phyloP scores from a whole-genome alignment of 371 early-diverging fungal genomes.

The Mucor indicus region DNA sequence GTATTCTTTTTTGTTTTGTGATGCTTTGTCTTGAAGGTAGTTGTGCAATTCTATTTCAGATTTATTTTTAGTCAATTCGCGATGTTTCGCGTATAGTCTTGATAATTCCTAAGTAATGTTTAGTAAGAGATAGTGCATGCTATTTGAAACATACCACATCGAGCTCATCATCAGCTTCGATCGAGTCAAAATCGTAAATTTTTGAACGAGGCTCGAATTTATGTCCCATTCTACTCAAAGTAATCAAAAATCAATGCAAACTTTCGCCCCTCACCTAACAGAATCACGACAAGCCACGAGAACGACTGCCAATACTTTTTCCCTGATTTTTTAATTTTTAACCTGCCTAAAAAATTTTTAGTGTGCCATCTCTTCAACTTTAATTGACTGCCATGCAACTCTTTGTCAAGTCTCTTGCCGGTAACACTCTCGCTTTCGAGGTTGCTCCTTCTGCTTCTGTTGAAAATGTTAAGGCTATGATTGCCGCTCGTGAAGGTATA shows the following conservation, averaged over 20 bases:
- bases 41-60: constrained; percentile 67
- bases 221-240: not conserved
- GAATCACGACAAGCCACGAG: too few species aligned
- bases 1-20: constrained; percentile 58
- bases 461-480: constrained; percentile 81
- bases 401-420: constrained; percentile 82
- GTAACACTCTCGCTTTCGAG: constrained; percentile 84
- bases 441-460: constrained; percentile 72
- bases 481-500: constrained; percentile 90
- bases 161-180: constrained; percentile 36
- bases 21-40: constrained; percentile 60
- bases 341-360: not conserved
- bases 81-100: constrained; percentile 37
- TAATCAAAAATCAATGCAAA: too few species aligned
- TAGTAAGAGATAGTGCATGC: not conserved
- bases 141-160: constrained; percentile 25
- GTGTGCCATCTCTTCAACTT: constrained; percentile 26
- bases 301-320: constrained; percentile 10
- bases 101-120: constrained; percentile 47
- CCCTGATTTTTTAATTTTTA: constrained; percentile 1
- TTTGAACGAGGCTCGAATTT: constrained; percentile 14
- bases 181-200: constrained; percentile 26
- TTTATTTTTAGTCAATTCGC: constrained; percentile 43
- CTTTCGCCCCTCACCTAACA: too few species aligned
- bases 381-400: constrained; percentile 65